Evolutionary conservation across 1,284 basidiomycete species (phyloP), one percentile per base, ranked within the genome.

Genomic region (Marasmius tenuissimus): DNA sequence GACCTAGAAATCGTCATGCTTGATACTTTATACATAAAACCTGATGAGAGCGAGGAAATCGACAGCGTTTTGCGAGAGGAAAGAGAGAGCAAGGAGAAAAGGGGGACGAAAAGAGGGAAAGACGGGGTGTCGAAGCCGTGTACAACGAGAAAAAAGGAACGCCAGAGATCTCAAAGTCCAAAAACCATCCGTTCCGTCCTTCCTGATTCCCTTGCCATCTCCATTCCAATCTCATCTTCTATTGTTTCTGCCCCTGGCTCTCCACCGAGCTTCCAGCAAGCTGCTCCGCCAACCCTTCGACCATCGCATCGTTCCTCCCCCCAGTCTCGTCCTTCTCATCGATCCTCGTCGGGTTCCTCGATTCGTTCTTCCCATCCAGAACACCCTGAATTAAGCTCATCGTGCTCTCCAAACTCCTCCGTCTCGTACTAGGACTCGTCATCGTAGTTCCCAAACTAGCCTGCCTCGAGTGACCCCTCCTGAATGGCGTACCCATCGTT

Each of bases 391-490:
- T 97, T 75, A 98, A 86, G 69, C 91, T 91, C 81, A 97, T 95
- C 58, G 97, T 99, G 73, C 93, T 96, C 81, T 98, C 97, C 73
- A 99, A 79, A 72, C 93, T 96, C 69, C 96, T 84, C 74, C 96
- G 81, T 66, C 97, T 84, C 62, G 91, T 99, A 71, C 93, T 96
- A 10, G 97, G 97, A 72, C 91, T 94, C 52, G 96, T 97, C 86
- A 93, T 93, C 66, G 97, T 99, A 62, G 97, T 99, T 3, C 97
- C 97, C 63, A 99, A 78, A 72, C 94, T 96, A 61, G 93, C 90
- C 66, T 95, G 91, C 20, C 96, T 85, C 0, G 84, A 85, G 72
- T 98, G 96, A 1, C 94, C 92, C 37, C 91, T 85, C 62, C 85
- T 84, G 82, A 89, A 91, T 1, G 82, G 77, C 38, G 76, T 72